A percentile compares a stretch with the other conserved stretches of the same genome.
phyloP scores from a whole-genome alignment of 2,329 filamentous ascomycete genomes.

The Colletotrichum orchidophilum region DNA sequence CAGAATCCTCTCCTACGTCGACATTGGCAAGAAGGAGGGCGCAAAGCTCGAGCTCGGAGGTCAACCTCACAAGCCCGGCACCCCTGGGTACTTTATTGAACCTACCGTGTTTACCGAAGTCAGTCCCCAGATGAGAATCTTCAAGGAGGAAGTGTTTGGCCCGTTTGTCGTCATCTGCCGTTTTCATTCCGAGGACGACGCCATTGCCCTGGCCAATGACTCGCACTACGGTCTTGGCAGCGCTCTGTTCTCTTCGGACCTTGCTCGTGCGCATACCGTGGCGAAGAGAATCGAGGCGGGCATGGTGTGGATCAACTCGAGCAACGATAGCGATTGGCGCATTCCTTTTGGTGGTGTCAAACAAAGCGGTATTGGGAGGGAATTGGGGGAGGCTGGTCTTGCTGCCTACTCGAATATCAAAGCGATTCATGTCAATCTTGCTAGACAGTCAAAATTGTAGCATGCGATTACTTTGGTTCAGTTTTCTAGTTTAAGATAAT shows the following conservation, averaged over 20 bases:
- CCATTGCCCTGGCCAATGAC: constrained; percentile 47
- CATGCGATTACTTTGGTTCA: too few relatives aligned
- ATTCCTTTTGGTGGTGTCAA: constrained; percentile 46
- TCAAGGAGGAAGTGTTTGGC: constrained; percentile 45
- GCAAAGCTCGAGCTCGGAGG: constrained; percentile 58
- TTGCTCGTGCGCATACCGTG: constrained; percentile 50
- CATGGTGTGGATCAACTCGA: constrained; percentile 53
- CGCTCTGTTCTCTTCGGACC: constrained; percentile 65
- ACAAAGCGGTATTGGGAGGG: constrained; percentile 44
- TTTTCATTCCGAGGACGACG: constrained; percentile 46
- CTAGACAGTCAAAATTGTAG: neutral
- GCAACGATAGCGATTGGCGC: constrained; percentile 43
- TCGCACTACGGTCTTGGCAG: constrained; percentile 65
- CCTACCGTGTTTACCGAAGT: constrained; percentile 42
- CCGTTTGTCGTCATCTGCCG: constrained; percentile 40
- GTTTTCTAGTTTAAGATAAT: too few relatives aligned
- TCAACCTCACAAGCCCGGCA: constrained; percentile 56
- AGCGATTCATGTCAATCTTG: constrained; percentile 43
- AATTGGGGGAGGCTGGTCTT: constrained; percentile 43
- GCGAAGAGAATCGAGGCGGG: constrained; percentile 64
- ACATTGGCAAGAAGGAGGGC: constrained; percentile 70
- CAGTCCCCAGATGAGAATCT: constrained; percentile 39
- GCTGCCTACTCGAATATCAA: constrained; percentile 42
- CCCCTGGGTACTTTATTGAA: constrained; percentile 45
- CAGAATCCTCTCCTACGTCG: constrained; percentile 71